A percentile compares a stretch with the other conserved stretches of the same genome.
Conservation (phyloP, 2,329 filamentous ascomycete species). For the Fusarium pseudocircinatum region DNA sequence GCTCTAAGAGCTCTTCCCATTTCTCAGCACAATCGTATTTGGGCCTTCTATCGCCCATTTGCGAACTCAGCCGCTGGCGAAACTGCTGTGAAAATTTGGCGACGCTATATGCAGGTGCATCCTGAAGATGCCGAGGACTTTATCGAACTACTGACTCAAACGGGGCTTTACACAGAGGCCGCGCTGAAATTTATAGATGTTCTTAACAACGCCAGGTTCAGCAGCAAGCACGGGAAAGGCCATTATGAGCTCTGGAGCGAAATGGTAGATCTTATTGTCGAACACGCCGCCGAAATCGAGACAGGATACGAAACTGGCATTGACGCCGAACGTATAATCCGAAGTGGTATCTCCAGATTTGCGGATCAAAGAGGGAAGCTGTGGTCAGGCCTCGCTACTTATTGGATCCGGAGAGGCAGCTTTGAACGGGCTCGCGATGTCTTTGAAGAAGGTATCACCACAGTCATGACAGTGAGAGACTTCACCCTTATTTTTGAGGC, state of each 20-base stretch:
- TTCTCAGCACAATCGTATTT: slow-evolving; percentile 95
- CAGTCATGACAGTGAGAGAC: slow-evolving; percentile 98
- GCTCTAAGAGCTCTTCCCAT: slow-evolving; percentile 90
- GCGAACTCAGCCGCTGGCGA: slow-evolving; percentile 89
- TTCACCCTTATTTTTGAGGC: slow-evolving; percentile 97
- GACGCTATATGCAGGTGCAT: slow-evolving; percentile 95
- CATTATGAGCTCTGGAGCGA: slow-evolving; percentile 98
- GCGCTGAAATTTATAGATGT: slow-evolving; percentile 91
- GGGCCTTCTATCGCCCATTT: slow-evolving; percentile 90
- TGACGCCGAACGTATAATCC: slow-evolving; percentile 90
- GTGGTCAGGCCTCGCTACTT: slow-evolving; percentile 94
- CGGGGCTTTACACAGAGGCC: slow-evolving; percentile 88
- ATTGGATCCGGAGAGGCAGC: slow-evolving; percentile 92
- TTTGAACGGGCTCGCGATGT: slow-evolving; percentile 93
- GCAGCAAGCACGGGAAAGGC: slow-evolving; percentile 92
- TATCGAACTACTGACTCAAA: slow-evolving; percentile 85
- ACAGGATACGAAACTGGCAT: slow-evolving; percentile 84
- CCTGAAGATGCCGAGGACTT: slow-evolving; percentile 96
- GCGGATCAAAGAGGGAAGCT: slow-evolving; percentile 93
- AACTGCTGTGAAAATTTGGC: slow-evolving; percentile 93
- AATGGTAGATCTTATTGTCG: slow-evolving; percentile 94
- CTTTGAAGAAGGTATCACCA: slow-evolving; percentile 96
- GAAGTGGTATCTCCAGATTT: slow-evolving; percentile 90
- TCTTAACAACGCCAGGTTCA: slow-evolving; percentile 88
- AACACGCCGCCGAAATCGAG: slow-evolving; percentile 86